Conservation (phyloP, 345 rosid species). For the Salix dunnii region DNA sequence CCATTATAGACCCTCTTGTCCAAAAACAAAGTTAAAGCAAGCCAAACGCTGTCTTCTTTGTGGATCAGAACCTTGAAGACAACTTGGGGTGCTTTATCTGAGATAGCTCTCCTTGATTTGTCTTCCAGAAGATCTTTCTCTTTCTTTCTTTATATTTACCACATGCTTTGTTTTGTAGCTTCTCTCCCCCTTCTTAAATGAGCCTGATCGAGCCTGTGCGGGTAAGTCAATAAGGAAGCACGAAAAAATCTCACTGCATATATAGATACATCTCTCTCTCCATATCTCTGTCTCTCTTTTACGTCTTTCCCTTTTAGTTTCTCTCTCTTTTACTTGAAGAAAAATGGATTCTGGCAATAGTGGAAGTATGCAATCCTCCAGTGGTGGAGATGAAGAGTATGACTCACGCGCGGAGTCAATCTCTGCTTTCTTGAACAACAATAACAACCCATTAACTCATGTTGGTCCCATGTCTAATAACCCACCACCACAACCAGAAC, state of each 20-base stretch:
- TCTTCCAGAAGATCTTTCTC: slow-evolving; percentile 25
- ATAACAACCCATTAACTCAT: slow-evolving; percentile 19
- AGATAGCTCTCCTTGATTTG: slow-evolving; percentile 15
- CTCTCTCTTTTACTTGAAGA: background rate
- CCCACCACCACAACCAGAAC: slow-evolving; percentile 28
- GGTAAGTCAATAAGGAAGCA: slow-evolving; percentile 4
- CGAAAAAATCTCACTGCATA: background rate
- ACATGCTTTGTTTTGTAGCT: slow-evolving; percentile 19
- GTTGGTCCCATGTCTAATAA: slow-evolving; percentile 19
- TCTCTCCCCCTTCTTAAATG: slow-evolving; percentile 23
- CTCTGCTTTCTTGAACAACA: slow-evolving; percentile 41
- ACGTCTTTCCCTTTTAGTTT: slow-evolving; percentile 5
- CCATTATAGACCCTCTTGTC: slow-evolving; percentile 18
- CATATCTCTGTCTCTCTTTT: slow-evolving; percentile 20
- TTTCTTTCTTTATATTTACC: slow-evolving; percentile 6
- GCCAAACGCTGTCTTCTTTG: slow-evolving; percentile 23
- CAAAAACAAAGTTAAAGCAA: slow-evolving; percentile 19
- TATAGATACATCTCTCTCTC: slow-evolving; percentile 11
- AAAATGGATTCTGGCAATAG: slow-evolving; percentile 75
- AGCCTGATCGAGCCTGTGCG: background rate
- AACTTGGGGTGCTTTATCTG: slow-evolving; percentile 37
- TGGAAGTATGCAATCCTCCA: slow-evolving; percentile 81
- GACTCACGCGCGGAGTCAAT: slow-evolving; percentile 70
- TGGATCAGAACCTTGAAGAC: slow-evolving; percentile 38
- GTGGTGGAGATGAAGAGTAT: slow-evolving; percentile 72